These are phyloP conservation scores for Physcomitrellopsis africana DNA, from an alignment of 225 moss, liverwort and hornwort genomes.

Conservation along the genomic window DNA sequence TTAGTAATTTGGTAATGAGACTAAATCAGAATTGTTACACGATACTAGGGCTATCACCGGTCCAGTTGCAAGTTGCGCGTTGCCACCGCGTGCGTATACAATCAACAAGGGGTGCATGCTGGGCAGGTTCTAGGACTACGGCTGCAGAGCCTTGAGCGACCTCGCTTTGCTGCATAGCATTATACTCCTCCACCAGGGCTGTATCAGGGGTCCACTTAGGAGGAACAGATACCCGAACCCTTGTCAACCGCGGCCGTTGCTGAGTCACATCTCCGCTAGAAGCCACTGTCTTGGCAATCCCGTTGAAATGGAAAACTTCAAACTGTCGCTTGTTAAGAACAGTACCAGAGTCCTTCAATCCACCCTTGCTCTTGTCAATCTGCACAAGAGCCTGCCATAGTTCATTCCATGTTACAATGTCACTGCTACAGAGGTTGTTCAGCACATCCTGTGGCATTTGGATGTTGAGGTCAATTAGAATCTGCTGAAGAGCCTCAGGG, in stretches of 20 bases:
- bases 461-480: slow-evolving; percentile 70
- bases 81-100: slow-evolving; percentile 99
- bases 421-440: slow-evolving; percentile 76
- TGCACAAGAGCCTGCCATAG: slow-evolving; percentile 88
- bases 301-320: slow-evolving; percentile 95
- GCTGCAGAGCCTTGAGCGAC: slow-evolving; percentile 40
- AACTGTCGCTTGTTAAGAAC: slow-evolving; percentile 74
- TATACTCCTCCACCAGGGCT: slow-evolving; percentile 77
- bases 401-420: slow-evolving; percentile 98
- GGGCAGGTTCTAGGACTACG: slow-evolving; percentile 68
- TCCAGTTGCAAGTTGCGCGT: slow-evolving; percentile 95
- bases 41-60: slow-evolving; percentile 91
- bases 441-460: slow-evolving; percentile 83
- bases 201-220: slow-evolving; percentile 98
- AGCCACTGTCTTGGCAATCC: slow-evolving; percentile 93
- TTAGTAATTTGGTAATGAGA: not conserved
- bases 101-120: slow-evolving; percentile 97
- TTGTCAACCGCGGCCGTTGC: slow-evolving; percentile 80
- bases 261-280: slow-evolving; percentile 70
- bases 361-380: slow-evolving; percentile 82
- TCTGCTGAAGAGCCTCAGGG: slow-evolving; percentile 77
- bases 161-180: slow-evolving; percentile 39
- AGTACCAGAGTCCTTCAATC: slow-evolving; percentile 67
- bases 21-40: slow-evolving; percentile 58
- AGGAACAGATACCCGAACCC: slow-evolving; percentile 82